phyloP scores from a whole-genome alignment of 1,284 basidiomycete species.

The Marasmius fiardii region DNA sequence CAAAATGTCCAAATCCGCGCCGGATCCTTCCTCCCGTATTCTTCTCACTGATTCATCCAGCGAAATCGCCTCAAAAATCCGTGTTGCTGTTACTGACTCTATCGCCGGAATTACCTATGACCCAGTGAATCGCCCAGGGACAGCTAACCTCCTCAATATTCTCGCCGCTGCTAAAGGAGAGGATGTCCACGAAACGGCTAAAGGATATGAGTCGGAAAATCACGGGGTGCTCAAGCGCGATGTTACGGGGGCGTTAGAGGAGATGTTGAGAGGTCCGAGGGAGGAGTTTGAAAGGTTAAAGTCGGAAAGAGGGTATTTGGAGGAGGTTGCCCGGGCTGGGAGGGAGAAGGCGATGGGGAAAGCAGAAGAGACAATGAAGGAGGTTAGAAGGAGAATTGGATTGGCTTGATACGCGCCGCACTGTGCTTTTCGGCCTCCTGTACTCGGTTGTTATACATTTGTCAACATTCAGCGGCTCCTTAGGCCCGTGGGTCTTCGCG shows the following conservation, averaged over 20 bases:
- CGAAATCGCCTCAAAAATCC: constrained; percentile 71
- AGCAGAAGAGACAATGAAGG: constrained; percentile 62
- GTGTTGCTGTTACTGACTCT: constrained; percentile 84
- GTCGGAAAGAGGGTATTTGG: constrained; percentile 61
- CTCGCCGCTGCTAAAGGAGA: constrained; percentile 65
- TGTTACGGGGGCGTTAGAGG: constrained; percentile 72
- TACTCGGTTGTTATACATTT: too few relatives aligned
- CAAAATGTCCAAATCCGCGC: constrained; percentile 96
- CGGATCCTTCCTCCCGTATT: constrained; percentile 79
- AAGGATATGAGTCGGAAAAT: constrained; percentile 51
- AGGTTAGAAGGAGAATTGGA: constrained; percentile 70
- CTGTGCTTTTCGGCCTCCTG: too few relatives aligned
- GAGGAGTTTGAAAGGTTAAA: constrained; percentile 65
- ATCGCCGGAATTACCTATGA: constrained; percentile 74
- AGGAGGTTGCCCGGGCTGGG: constrained; percentile 62
- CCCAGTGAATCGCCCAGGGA: constrained; percentile 72
- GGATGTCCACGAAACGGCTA: constrained; percentile 44
- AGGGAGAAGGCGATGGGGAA: constrained; percentile 57
- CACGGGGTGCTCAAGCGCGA: constrained; percentile 73
- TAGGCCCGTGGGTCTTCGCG: too few relatives aligned
- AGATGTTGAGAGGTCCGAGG: constrained; percentile 67
- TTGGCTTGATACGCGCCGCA: constrained; percentile 31
- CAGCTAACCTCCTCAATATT: constrained; percentile 81
- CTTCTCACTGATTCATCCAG: constrained; percentile 74
- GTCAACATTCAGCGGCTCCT: too few relatives aligned